Evolutionary conservation across 805 yeast genomes (phyloP), one percentile per base, ranked within the genome.

Genomic region (Pichia deserticola): DNA sequence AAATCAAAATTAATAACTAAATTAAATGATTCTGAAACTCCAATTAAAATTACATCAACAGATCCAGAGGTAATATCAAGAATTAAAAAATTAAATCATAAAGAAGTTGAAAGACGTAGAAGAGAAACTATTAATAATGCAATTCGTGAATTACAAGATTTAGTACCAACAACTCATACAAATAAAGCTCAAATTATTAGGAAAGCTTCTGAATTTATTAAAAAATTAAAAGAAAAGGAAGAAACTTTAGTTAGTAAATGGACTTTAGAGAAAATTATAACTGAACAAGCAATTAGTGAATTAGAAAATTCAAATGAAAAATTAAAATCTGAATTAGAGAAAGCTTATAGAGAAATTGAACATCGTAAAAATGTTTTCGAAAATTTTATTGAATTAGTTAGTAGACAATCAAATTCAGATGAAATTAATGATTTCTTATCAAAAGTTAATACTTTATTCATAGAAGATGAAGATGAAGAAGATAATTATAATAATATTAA

Each of bases 71-170:
- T 28, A 28, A 32, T 39, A 12, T 12, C 20, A 62, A 76, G 76
- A 53, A 80, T 81, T 63, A 81, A 97, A 60, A 83, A 86, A 60
- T 87, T 87, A 59, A 90, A 89, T 67, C 99, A 93, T 72, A 90
- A 89, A 68, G 97, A 90, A 68, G 97, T 90, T 27, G 97, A 90
- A 70, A 78, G 96, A 63, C 81, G 96, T 59, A 79, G 97, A 67
- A 79, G 97, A 62, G 96, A 89, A 64, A 79, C 82, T 43, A 90
- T 90, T 63, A 90, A 89, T 68, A 71, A 75, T 40, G 97, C 96
- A n/a, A 89, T 90, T 61, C 81, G 80, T 59, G 87, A 82, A 58
- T 74, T 90, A 58, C 85, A 90, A 34, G 79, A 79, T 28, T 66
- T 90, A 52, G 78, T 90, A 49, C 96, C 96, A 15, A 81, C 87